Conservation (phyloP, 352 stramenopile genomes). For the Thalassiosira livingstoniorum region DNA sequence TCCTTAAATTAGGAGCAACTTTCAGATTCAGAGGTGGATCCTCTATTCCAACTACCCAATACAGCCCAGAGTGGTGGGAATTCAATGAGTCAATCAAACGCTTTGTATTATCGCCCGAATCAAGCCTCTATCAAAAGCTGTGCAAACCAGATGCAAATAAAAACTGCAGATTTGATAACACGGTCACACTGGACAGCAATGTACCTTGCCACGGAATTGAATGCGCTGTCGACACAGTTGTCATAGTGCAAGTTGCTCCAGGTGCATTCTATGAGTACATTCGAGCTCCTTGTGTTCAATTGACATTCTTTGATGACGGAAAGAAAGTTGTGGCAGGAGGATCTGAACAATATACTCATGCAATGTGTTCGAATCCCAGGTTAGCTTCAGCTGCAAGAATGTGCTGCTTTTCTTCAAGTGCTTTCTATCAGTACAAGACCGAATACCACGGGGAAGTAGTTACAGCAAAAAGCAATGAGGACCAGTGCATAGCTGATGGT, state of each 20-base stretch:
- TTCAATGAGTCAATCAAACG: conserved; percentile 60
- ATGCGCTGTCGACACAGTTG: conserved; percentile 60
- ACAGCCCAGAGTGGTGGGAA: conserved; percentile 33
- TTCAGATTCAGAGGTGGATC: no score
- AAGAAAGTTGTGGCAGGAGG: conserved; percentile 63
- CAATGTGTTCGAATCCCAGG: conserved; percentile 60
- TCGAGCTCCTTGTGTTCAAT: conserved; percentile 58
- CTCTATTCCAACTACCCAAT: conserved; percentile 14
- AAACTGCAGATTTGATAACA: conserved; percentile 58
- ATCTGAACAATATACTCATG: conserved; percentile 16
- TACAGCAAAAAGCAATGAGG: conserved; percentile 25
- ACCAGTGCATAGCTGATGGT: conserved; percentile 40
- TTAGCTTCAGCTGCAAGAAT: conserved; percentile 30
- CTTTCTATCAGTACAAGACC: conserved; percentile 9
- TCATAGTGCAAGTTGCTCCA: conserved; percentile 57
- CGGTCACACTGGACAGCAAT: conserved; percentile 49
- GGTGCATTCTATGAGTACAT: conserved; percentile 65
- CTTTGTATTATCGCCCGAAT: conserved; percentile 56
- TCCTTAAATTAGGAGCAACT: conserved; percentile 74
- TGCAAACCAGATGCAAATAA: conserved; percentile 54
- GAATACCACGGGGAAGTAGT: conserved; percentile 51
- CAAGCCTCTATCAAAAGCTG: conserved; percentile 58
- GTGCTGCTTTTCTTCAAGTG: conserved; percentile 25
- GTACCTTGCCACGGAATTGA: conserved; percentile 54
- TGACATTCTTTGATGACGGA: conserved; percentile 55